phyloP scores from a whole-genome alignment of 2,329 filamentous ascomycete genomes.

The Aspergillus tanneri region DNA sequence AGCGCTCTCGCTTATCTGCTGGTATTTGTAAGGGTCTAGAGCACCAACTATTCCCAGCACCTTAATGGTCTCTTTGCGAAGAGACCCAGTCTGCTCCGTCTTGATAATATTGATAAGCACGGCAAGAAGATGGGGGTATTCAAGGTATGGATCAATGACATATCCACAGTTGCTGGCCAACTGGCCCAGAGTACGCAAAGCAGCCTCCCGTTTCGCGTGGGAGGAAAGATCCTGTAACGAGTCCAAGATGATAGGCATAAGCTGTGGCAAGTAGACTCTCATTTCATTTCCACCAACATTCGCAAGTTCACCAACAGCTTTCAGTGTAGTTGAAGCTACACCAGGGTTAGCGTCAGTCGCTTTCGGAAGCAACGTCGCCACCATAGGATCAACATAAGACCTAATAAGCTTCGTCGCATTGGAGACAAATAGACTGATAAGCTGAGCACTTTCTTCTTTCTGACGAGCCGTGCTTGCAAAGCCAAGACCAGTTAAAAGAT shows the following conservation, averaged over 20 bases:
- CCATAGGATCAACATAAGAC: conserved; percentile 95
- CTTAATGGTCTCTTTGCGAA: conserved; percentile 93
- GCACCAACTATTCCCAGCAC: conserved; percentile 93
- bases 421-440: conserved; percentile 87
- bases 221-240: conserved; percentile 93
- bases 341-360: conserved; percentile 79
- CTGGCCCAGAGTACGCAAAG: conserved; percentile 85
- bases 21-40: conserved; percentile 92
- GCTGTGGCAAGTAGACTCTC: conserved; percentile 80
- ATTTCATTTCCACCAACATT: conserved; percentile 93
- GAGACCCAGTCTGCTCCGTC: conserved; percentile 79
- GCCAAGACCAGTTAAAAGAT: conserved; percentile 92
- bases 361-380: conserved; percentile 90
- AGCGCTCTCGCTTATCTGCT: conserved; percentile 83
- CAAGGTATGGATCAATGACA: conserved; percentile 91
- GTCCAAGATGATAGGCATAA: conserved; percentile 94
- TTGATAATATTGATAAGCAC: conserved; percentile 93
- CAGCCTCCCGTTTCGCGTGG: conserved; percentile 83
- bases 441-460: conserved; percentile 92
- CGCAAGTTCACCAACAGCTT: conserved; percentile 89
- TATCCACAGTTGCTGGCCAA: conserved; percentile 95
- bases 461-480: conserved; percentile 92
- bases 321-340: conserved; percentile 91
- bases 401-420: conserved; percentile 92
- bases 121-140: conserved; percentile 90